phyloP scores from a whole-genome alignment of 164 flowering plant species.

The Pachysandra terminalis region DNA sequence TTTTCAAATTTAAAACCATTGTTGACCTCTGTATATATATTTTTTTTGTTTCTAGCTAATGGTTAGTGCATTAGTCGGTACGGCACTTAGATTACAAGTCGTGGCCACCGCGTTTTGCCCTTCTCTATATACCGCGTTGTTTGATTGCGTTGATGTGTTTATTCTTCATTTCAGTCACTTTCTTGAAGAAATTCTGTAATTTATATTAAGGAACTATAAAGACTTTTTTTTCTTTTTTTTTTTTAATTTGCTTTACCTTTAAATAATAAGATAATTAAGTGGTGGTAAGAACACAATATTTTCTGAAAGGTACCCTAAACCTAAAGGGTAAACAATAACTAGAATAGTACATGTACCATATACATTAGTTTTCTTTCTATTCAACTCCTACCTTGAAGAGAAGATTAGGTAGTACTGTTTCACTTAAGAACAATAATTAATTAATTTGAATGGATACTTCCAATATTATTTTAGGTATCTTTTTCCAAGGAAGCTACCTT shows the following conservation, averaged over 20 bases:
- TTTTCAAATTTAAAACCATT: too few relatives aligned
- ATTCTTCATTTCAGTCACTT: not conserved
- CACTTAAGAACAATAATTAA: too few relatives aligned
- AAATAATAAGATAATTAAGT: too few relatives aligned
- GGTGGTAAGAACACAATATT: too few relatives aligned
- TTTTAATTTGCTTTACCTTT: too few relatives aligned
- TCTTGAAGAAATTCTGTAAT: not conserved
- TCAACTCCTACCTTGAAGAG: not conserved
- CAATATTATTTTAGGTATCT: not conserved
- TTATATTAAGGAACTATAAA: too few relatives aligned
- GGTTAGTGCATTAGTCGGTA: not conserved
- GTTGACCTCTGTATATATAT: not conserved
- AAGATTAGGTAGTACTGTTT: too few relatives aligned
- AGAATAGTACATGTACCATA: not conserved
- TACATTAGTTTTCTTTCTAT: not conserved
- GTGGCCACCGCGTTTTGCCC: not conserved
- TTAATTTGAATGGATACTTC: not conserved
- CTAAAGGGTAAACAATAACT: not conserved
- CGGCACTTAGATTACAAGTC: not conserved
- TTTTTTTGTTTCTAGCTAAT: not conserved
- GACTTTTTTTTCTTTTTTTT: too few relatives aligned
- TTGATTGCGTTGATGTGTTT: not conserved
- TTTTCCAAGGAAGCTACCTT: constrained; percentile 6
- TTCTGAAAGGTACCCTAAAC: too few relatives aligned
- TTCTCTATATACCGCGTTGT: not conserved